Conservation (phyloP, 2,329 filamentous ascomycete genomes). For the Massarina eburnea region DNA sequence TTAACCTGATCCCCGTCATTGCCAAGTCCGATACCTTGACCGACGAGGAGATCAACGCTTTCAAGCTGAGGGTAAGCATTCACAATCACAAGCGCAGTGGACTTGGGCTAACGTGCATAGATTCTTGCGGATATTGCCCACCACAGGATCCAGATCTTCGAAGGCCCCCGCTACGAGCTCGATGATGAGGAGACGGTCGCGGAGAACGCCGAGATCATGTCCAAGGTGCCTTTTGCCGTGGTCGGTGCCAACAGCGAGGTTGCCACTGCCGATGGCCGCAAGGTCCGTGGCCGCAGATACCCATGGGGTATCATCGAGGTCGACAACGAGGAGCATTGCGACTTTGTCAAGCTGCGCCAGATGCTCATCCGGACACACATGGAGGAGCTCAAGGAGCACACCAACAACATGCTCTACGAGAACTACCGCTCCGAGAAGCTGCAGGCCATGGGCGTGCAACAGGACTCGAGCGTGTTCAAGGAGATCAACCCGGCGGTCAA, state of each 20-base stretch:
- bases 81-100: background rate
- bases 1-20: constrained; percentile 99
- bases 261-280: constrained; percentile 84
- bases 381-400: constrained; percentile 99
- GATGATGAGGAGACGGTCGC: constrained; percentile 99
- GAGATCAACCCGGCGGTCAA: constrained; percentile 99
- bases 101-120: constrained; percentile 51
- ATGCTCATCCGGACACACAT: constrained; percentile 99
- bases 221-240: constrained; percentile 97
- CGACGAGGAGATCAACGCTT: constrained; percentile 89
- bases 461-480: constrained; percentile 99
- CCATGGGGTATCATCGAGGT: constrained; percentile 99
- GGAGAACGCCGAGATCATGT: constrained; percentile 99
- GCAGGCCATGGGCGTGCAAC: constrained; percentile 95
- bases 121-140: constrained; percentile 96
- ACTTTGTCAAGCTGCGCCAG: constrained; percentile 99
- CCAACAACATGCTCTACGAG: constrained; percentile 98
- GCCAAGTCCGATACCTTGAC: constrained; percentile 98
- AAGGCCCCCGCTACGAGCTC: constrained; percentile 96
- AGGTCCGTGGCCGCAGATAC: constrained; percentile 93
- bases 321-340: constrained; percentile 99
- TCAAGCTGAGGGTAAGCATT: constrained; percentile 91
- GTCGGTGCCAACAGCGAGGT: constrained; percentile 97
- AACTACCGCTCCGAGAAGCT: constrained; percentile 99
- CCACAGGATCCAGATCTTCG: constrained; percentile 98